phyloP scores from a whole-genome alignment of 306 rosid genomes.

The Argentina anserina region DNA sequence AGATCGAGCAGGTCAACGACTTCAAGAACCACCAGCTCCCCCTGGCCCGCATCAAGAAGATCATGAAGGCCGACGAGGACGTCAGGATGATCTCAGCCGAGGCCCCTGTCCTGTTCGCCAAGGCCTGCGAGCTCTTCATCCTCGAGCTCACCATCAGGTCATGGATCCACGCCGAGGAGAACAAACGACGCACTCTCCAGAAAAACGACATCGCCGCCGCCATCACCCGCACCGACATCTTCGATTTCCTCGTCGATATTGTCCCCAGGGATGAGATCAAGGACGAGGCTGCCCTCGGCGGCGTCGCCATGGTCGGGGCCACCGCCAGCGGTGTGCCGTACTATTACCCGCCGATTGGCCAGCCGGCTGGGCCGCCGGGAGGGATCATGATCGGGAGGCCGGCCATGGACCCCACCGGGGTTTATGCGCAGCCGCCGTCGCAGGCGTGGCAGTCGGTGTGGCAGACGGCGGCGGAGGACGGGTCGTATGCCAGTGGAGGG shows the following conservation, averaged over 20 bases:
- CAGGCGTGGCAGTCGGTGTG: conserved; percentile 98
- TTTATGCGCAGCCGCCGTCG: conserved; percentile 85
- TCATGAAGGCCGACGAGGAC: conserved; percentile 99
- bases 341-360: conserved; percentile 86
- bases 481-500: conserved; percentile 61
- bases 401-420: conserved; percentile 78
- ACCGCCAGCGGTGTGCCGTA: conserved; percentile 82
- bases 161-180: conserved; percentile 99
- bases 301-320: conserved; percentile 52
- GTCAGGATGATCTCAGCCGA: conserved; percentile 99
- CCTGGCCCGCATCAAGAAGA: conserved; percentile 95
- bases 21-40: conserved; percentile 99
- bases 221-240: conserved; percentile 81
- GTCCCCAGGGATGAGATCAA: conserved; percentile 95
- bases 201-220: conserved; percentile 96
- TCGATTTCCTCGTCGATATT: conserved; percentile 84
- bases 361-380: conserved; percentile 55
- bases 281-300: conserved; percentile 56
- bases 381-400: conserved; percentile 92
- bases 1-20: conserved; percentile 87
- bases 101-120: conserved; percentile 86
- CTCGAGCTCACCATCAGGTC: conserved; percentile 96
- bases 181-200: conserved; percentile 89
- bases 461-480: conserved; percentile 72
- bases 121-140: conserved; percentile 98